Evolutionary conservation across 352 stramenopile species (phyloP).

Genomic region (Phytopythium sindhum): DNA sequence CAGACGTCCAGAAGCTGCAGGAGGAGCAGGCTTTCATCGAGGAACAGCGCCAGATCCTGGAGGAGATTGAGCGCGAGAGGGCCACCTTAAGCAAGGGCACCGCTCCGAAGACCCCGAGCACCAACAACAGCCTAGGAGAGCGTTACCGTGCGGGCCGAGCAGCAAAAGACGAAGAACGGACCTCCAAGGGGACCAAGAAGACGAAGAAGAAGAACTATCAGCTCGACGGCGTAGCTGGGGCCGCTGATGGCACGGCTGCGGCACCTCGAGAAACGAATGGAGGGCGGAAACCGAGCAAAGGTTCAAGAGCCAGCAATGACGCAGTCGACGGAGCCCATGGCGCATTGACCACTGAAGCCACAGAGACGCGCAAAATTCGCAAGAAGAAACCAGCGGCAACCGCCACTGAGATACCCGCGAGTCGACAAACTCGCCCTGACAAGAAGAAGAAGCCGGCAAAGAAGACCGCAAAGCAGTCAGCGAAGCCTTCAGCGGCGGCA

Average conservation of each 20-base stretch:
- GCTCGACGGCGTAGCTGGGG: neutral
- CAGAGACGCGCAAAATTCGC: neutral
- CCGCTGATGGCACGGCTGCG: neutral
- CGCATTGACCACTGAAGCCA: neutral
- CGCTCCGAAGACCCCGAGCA: neutral
- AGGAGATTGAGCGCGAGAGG: conserved; percentile 39
- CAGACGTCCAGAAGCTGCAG: conserved; percentile 59
- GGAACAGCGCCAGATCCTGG: conserved; percentile 63
- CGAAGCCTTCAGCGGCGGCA: neutral
- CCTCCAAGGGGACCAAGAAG: conserved; percentile 11
- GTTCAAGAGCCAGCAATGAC: neutral
- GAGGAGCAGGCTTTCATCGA: conserved; percentile 61
- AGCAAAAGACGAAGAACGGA: conserved; percentile 8
- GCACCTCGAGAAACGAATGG: neutral
- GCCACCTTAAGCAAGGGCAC: neutral
- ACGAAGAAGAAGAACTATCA: conserved; percentile 6
- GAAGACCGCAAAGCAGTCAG: neutral
- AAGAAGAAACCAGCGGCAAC: neutral
- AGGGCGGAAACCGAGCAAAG: neutral
- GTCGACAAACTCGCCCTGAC: neutral
- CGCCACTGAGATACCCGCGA: neutral
- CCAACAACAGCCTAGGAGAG: neutral
- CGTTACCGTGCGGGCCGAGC: neutral
- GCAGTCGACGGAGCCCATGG: neutral
- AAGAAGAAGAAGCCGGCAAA: neutral